phyloP scores from a whole-genome alignment of 805 yeast genomes.

The Candida coleopterorum region DNA sequence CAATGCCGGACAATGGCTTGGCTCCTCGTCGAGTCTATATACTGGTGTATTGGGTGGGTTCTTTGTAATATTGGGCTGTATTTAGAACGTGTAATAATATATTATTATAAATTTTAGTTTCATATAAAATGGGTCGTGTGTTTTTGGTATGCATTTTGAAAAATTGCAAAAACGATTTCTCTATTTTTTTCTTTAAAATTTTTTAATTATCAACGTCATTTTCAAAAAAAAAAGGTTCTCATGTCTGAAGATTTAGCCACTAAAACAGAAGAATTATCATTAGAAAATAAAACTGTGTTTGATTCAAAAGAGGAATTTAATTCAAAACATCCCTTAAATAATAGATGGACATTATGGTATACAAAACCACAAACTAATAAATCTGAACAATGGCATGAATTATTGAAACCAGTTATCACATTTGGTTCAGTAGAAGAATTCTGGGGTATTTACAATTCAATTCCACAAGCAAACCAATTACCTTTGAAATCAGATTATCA shows the following conservation, averaged over 20 bases:
- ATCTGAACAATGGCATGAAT: slow-evolving; percentile 85
- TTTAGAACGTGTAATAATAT: too few relatives aligned
- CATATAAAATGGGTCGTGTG: slow-evolving; percentile 4
- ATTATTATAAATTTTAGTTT: background rate
- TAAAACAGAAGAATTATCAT: slow-evolving; percentile 40
- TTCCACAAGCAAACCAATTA: slow-evolving; percentile 86
- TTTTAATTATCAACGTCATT: background rate
- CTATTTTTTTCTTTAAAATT: slow-evolving; percentile 1
- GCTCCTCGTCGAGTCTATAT: slow-evolving; percentile 1
- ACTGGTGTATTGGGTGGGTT: slow-evolving; percentile 15
- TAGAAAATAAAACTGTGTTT: slow-evolving; percentile 47
- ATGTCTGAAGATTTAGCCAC: slow-evolving; percentile 44
- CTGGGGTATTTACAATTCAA: slow-evolving; percentile 95
- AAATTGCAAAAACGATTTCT: background rate
- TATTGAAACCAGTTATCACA: slow-evolving; percentile 87
- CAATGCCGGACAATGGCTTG: slow-evolving; percentile 9
- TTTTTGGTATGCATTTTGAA: background rate
- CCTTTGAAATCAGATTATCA: slow-evolving; percentile 94
- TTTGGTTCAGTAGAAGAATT: slow-evolving; percentile 96
- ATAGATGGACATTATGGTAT: slow-evolving; percentile 96
- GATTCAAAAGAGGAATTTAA: slow-evolving; percentile 59
- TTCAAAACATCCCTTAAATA: slow-evolving; percentile 84
- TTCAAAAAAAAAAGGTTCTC: background rate
- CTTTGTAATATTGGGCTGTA: slow-evolving; percentile 11
- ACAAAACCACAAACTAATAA: slow-evolving; percentile 83